phyloP scores from a whole-genome alignment of 768 basidiomycete species.

The Ephemerocybe angulata region DNA sequence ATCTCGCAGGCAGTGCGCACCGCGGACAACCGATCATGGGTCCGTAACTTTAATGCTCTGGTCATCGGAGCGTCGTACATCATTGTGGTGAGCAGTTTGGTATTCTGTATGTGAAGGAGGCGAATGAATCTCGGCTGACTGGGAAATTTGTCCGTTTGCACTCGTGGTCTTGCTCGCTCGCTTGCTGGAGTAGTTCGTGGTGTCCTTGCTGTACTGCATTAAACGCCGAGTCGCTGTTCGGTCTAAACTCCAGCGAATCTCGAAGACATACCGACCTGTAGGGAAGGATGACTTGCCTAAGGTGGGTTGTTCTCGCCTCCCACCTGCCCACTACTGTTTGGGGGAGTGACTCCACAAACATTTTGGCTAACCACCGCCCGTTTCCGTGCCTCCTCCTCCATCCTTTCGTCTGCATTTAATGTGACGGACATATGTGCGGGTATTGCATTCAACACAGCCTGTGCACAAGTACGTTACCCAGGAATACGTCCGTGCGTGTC shows the following conservation, averaged over 20 bases:
- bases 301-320: slow-evolving; percentile 31
- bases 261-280: slow-evolving; percentile 54
- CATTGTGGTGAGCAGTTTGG: slow-evolving; percentile 63
- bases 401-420: not conserved
- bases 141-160: not conserved
- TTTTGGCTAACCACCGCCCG: no score
- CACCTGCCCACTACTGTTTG: no score
- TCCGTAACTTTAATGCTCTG: slow-evolving; percentile 62
- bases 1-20: slow-evolving; percentile 73
- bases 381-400: not conserved
- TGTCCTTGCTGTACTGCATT: slow-evolving; percentile 58
- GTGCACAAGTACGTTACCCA: slow-evolving; percentile 67
- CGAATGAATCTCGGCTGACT: no score
- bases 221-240: slow-evolving; percentile 69
- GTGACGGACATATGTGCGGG: no score
- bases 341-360: no score
- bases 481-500: slow-evolving; percentile 72
- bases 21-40: slow-evolving; percentile 50
- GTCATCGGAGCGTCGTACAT: slow-evolving; percentile 70
- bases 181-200: slow-evolving; percentile 40
- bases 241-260: slow-evolving; percentile 60
- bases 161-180: not conserved
- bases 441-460: slow-evolving; percentile 34
- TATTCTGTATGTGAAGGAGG: no score
- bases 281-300: slow-evolving; percentile 56